Base-by-base conservation (phyloP, 352 stramenopile species). In the Globisporangium apiculatum region DNA sequence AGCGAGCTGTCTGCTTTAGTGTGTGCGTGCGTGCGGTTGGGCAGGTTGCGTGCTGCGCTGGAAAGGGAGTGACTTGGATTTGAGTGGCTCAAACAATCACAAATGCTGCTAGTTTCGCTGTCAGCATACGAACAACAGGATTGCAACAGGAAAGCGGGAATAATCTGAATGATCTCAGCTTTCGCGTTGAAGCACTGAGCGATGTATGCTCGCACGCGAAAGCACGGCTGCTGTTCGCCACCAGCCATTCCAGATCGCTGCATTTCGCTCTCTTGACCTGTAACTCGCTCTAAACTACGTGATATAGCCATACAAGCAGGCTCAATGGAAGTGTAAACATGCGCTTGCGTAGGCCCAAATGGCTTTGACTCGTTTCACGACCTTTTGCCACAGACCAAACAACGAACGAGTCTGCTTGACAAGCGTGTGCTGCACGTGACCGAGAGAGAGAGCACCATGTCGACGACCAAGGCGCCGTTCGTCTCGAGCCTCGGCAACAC, bases 401-500 rank as follows among this genome's bases (percentile, higher is more conserved):
- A 45, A 11, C 14, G 49, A 49, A 24, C 14, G n/a, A 38, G 48
- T 37, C 14, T 11, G 14, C 12, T 18, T 49, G 9, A 43, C 46
- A 31, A 49, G 41, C n/a, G 35, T 24, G 37, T 31, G 24, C 1
- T 3, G 24, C 24, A 31, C 24, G 24, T 31, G 24, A 31, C 24
- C 24, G 24, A 31, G 24, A 31, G 24, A 31, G 24, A 31, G 35
- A 31, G 10, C 9, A 52, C 18, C 37, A 45, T 37, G 24, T 59
- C 58, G 58, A 45, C 58, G 24, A 37, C 57, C 9, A 62, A 57
- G 36, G 58, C 68, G 36, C 57, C 73, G 41, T 83, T 80, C 64
- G 71, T 75, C 53, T 80, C 73, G 15, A 76, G 66, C 53, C 51
- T 83, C 40, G 71, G 73, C 48, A 65, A 65, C 43, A 69, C 68